Evolutionary conservation across 2,329 filamentous ascomycete species (phyloP).

Genomic region (Canariomyces notabilis): DNA sequence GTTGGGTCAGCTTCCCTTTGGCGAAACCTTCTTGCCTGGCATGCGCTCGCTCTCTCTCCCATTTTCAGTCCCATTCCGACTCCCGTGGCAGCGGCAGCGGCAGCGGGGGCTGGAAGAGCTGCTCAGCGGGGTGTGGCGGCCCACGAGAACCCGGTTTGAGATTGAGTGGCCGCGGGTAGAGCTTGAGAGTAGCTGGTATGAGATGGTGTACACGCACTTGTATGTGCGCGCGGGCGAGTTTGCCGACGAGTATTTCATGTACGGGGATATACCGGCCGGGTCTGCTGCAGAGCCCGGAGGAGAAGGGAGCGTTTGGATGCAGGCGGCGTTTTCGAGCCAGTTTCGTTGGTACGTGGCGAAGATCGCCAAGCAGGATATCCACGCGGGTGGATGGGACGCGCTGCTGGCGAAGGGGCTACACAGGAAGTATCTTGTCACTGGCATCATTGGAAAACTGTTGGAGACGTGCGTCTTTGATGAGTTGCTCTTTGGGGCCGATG

Average conservation of each 20-base stretch:
- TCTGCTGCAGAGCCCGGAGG: neutral
- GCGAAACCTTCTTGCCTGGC: no score
- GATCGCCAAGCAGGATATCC: slow-evolving; percentile 34
- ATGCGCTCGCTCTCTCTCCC: no score
- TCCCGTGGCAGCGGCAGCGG: neutral
- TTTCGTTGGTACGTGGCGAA: slow-evolving; percentile 33
- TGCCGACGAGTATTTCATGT: slow-evolving; percentile 27
- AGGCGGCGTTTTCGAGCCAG: slow-evolving; percentile 25
- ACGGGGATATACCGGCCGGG: slow-evolving; percentile 5
- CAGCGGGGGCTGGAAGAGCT: slow-evolving; percentile 1
- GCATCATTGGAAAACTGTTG: slow-evolving; percentile 35
- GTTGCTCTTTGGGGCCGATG: slow-evolving; percentile 37
- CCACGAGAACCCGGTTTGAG: slow-evolving; percentile 22
- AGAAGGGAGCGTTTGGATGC: slow-evolving; percentile 19
- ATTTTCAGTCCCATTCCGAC: no score
- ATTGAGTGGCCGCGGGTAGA: slow-evolving; percentile 17
- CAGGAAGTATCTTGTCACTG: slow-evolving; percentile 33
- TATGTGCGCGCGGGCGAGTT: slow-evolving; percentile 26
- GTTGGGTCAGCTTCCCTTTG: no score
- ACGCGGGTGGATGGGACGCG: slow-evolving; percentile 31
- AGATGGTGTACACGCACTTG: slow-evolving; percentile 27
- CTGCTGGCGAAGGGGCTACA: slow-evolving; percentile 29
- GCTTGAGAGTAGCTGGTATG: slow-evolving; percentile 26
- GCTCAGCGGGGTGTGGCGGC: slow-evolving; percentile 15
- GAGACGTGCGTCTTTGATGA: slow-evolving; percentile 36